Evolutionary conservation across 2,329 filamentous ascomycete genomes (phyloP), one percentile per base, ranked within the genome.

Genomic region (Fusarium zealandicum): DNA sequence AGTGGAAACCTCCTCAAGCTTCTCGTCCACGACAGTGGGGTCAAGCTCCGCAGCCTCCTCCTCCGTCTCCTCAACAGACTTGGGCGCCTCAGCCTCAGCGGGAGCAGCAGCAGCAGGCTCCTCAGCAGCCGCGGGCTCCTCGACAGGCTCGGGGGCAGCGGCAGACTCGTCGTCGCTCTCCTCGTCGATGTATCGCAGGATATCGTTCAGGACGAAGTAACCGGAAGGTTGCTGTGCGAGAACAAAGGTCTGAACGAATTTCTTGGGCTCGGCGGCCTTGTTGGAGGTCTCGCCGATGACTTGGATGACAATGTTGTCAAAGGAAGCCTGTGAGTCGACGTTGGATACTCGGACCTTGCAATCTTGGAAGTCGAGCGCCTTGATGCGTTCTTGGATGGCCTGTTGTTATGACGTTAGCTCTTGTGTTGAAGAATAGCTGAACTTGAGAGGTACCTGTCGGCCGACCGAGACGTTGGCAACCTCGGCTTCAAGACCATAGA

Each of bases 281-380:
- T 96, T 97, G 69, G 93, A 96, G 69, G 95, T 96, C 78, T 98
- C 93, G 63, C 95, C 95, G 72, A 99, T 97, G 69, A 98, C 95
- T 76, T 96, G 93, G 70, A 99, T 96, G 68, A 99, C 88, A 66
- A 99, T 98, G 78, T 93, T 96, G 58, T 93, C 87, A 74, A 88
- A 90, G 9, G 93, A 97, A 59, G 89, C 89, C 78, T 99, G 93
- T 14, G 93, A 93, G 76, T 99, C 95, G 70, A 99, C 95, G 71
- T 99, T 99, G 75, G 93, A 90, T 67, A 99, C 90, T 73, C 95
- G 92, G 70, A 99, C 93, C 80, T 99, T 99, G 86, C 91, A 96
- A 75, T 98, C 92, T 74, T 96, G 90, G 81, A 96, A 96, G 66
- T 96, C 90, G 62, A 98, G 88, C 63, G 89, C 81, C 79, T 92